Base-by-base conservation (phyloP, 495 filamentous ascomycete genomes). In the Hypoxylon crocopeplum region DNA sequence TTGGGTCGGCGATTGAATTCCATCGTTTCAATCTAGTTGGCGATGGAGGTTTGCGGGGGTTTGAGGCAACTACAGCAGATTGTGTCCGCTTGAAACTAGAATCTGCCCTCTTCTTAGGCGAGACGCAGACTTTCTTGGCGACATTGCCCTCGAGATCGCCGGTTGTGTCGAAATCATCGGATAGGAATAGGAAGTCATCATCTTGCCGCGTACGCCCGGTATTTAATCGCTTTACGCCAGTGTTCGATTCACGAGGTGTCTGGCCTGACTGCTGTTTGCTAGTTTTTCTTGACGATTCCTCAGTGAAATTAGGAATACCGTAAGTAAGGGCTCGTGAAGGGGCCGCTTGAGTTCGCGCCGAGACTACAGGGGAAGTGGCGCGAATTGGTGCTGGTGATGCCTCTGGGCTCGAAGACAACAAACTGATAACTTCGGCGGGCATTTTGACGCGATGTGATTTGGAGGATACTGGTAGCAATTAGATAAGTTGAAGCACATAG, bases 91-190 rank as follows among this genome's bases (percentile, higher is more conserved):
- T 61, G 12, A 61, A 57, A 11, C 13, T 19, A 20, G 8, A 15
- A 44, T 34, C 37, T 5, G 34, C 42, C 15, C 21, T 58, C 41
- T 49, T 60, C 7, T 48, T 53, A n/a, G 34, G 11, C 4, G 59
- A 62, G 2, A 38, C 7, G n/a, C 60, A 56, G 21, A 53, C 10
- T 62, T 57, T 67, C 54, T 70, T 57, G 7, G 37, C 36, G 33
- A 58, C 39, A 33, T 38, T 48, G 27, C 39, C 66, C 21, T 74
- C 69, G 7, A 69, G 39, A 29, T 70, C 69, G 3, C 68, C 61
- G 10, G 65, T 72, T 30, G 59, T 72, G 48, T 84, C 79, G 51
- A 81, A 74, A 17, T 85, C 79, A 54, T 86, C 81, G 0, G 80
- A 83, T 10, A 80, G 67, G 45, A 83, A 69, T 27, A 72, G 25